Base-by-base conservation (phyloP, 768 basidiomycete genomes). In the Lentinula edodes region DNA sequence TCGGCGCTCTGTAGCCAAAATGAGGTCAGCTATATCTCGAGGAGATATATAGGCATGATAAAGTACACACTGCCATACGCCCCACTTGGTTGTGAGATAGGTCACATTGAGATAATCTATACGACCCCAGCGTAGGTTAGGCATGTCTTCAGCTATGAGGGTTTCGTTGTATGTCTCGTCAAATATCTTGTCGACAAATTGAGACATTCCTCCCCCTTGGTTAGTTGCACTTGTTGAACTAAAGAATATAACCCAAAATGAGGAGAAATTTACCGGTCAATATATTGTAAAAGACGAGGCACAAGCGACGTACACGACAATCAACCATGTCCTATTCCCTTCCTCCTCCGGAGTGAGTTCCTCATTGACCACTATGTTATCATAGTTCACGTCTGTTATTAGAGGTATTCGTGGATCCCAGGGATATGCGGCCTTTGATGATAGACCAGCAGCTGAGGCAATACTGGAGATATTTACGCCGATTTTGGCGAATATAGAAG, bases 101-200 rank as follows among this genome's bases (percentile, higher is more conserved):
- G 91, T 93, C 64, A 95, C 93, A 63, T 88, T 87, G 64, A 93
- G 75, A 72, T 94, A 96, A 76, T 95, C 92, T 61, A 96, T 85
- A 63, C 94, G 85, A 55, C 85, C 94, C 83, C 89, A 95, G 61
- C 83, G 86, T 61, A 95, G 82, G 68, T 91, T 71, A 3, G 85
- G 85, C 16, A 91, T 73, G 69, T 89, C 90, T 9, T 79, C 80
- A 20, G 79, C 81, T 13, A 82, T 69, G 38, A 82, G 58, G 5
- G 87, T 82, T 64, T 81, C 74, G 70, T 93, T 90, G 71, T 79
- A 91, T 2, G 92, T 82, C 10, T 81, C 78, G 67, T 93, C 92
- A 67, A 93, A 94, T 34, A 85, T 75, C 36, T 85, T 70, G 72
- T 94, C 91, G 48, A 91, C 80, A 52, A 79, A 78, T 71, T 86